Evolutionary conservation across 75 land plant species (phyloP).

Genomic region (Isoetes taiwanensis): DNA sequence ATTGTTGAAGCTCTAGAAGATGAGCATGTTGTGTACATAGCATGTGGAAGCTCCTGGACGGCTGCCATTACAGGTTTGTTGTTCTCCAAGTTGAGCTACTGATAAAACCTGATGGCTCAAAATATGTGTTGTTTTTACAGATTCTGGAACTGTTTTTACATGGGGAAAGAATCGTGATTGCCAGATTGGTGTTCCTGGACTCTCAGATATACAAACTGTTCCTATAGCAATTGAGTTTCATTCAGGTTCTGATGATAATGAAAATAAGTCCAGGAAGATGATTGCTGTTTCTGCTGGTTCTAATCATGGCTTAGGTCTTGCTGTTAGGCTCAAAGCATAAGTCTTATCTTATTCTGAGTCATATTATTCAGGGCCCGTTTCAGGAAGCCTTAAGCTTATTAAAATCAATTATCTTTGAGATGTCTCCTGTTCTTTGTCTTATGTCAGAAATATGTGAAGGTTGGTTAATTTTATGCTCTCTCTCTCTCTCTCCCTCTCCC

Average conservation of each 20-base stretch:
- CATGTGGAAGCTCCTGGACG: conserved; percentile 84
- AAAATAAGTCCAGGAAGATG: conserved; percentile 27
- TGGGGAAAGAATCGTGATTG: conserved; percentile 85
- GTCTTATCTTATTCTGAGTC: no score
- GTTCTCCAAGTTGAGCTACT: no score
- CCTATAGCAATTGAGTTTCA: conserved; percentile 63
- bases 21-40: conserved; percentile 35
- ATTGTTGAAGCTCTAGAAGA: conserved; percentile 52
- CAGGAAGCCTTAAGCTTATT: no score
- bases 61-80: no score
- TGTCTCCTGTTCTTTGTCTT: no score
- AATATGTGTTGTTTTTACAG: conserved; percentile 31
- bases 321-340: background rate
- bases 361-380: no score
- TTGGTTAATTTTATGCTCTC: no score
- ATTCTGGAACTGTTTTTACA: conserved; percentile 61
- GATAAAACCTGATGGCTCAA: no score
- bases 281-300: conserved; percentile 63
- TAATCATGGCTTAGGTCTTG: conserved; percentile 65
- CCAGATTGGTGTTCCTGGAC: conserved; percentile 81
- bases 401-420: no score
- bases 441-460: no score
- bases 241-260: conserved; percentile 38
- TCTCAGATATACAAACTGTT: conserved; percentile 42
- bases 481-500: no score